Base-by-base conservation (phyloP, 1,284 basidiomycete genomes). In the Fereydounia khargensis region DNA sequence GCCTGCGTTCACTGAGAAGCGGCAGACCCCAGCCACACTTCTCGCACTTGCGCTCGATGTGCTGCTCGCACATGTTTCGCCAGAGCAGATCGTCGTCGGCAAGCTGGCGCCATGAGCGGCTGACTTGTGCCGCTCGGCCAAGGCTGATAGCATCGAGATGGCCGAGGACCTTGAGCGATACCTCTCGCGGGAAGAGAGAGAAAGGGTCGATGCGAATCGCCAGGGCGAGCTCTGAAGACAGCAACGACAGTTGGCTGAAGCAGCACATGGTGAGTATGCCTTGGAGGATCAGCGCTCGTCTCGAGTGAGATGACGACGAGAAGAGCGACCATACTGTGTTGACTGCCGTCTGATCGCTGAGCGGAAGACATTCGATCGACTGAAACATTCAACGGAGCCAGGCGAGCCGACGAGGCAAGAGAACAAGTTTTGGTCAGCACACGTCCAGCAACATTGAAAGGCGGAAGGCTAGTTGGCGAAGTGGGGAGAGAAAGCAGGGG, bases 231-330 rank as follows among this genome's bases (percentile, higher is more conserved):
- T 92, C 88, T 55, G 95, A 89, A 13, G 90, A 88, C 38, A 99
- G 85, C 45, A 97, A 87, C 18, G 94, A 96, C n/a, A 98, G 85
- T 72, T 97, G 94, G 30, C 90, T 90, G 80, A 95, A 97, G 79
- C 94, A 98, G 77, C 94, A 98, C 89, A 98, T 98, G n/a, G 95
- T 97, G 65, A 99, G 85, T 50, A 99, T 83, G 23, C 94, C 94
- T 70, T 91, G 90, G 35, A 99, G 85, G 72, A 98, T 97, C 70
- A 98, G 84, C 31, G 89, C 88, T 31, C 94, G 84, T 25, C 89
- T 85, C 9, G 87, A 84, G 69, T 95, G 91, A 0, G 91, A 85
- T 1, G 94, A 95, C 0, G 89, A 89, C 10, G 91, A 95, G 78
- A 99, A 99, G 67, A 86, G 88, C 47, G 91, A 89, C 95, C 95